A percentile compares a stretch with the other conserved stretches of the same genome.
These are phyloP conservation scores for Spencermartinsiella europaea DNA, from an alignment of 805 yeast genomes.

Conservation along the genomic window DNA sequence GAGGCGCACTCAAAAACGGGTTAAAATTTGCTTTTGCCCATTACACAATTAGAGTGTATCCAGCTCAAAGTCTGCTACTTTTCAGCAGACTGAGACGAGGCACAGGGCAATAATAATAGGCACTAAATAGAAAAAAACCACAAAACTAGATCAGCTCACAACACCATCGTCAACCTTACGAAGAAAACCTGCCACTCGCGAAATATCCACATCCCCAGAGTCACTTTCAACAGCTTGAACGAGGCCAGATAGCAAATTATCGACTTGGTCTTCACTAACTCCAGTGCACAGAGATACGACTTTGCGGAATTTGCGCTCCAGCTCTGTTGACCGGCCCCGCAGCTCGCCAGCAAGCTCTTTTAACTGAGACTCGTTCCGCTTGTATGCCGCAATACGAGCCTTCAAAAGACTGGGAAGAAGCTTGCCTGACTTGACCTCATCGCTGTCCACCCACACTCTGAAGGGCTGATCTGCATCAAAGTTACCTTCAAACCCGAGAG, in stretches of 20 bases:
- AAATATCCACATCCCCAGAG: conserved; percentile 60
- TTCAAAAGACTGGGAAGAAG: conserved; percentile 53
- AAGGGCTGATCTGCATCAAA: conserved; percentile 93
- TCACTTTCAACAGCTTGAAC: conserved; percentile 89
- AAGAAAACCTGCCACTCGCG: conserved; percentile 50
- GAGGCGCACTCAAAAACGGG: background rate
- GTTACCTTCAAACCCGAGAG: conserved; percentile 40
- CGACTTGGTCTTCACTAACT: conserved; percentile 75
- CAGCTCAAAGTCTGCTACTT: background rate
- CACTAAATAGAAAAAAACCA: background rate
- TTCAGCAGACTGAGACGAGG: background rate
- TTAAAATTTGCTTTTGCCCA: background rate
- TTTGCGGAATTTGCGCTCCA: conserved; percentile 75
- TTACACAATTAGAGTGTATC: background rate
- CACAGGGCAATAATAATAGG: background rate
- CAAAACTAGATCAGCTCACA: background rate
- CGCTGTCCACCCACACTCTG: conserved; percentile 41
- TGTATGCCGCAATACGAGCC: conserved; percentile 80
- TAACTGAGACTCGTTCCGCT: conserved; percentile 58
- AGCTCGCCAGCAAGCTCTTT: conserved; percentile 48
- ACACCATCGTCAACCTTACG: conserved; percentile 39
- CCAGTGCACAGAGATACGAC: conserved; percentile 90
- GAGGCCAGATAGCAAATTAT: conserved; percentile 72
- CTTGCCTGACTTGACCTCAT: conserved; percentile 16
- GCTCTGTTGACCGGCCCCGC: conserved; percentile 46